Percentiles rank a stretch among this genome's conserved stretches.
These are phyloP conservation scores for Phytomonas francai DNA, from an alignment of 208 protist species.

Conservation along the genomic window DNA sequence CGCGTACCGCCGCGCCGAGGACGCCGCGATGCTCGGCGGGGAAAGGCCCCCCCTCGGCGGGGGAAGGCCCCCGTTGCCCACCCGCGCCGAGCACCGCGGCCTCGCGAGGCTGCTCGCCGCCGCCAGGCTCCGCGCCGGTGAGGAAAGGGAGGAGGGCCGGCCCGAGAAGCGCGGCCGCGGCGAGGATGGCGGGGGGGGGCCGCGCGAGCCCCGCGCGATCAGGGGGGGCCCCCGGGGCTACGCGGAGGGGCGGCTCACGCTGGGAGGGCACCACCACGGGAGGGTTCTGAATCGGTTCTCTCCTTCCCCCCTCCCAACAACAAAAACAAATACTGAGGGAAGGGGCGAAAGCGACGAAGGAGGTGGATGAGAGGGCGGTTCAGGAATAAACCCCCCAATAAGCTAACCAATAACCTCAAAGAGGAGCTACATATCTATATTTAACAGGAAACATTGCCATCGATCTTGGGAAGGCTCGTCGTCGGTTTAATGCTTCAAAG, in stretches of 20 bases:
- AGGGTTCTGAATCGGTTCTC: neutral
- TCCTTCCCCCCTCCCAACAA: too few species aligned
- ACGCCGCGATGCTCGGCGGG: constrained; percentile 28
- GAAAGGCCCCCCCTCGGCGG: constrained; percentile 5
- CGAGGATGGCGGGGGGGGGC: neutral
- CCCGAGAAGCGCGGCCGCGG: neutral
- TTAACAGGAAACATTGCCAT: neutral
- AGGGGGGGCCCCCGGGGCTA: neutral
- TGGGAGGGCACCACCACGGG: neutral
- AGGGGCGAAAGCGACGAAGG: too few species aligned
- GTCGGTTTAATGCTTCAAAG: neutral
- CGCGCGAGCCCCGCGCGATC: too few species aligned
- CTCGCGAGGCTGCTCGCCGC: constrained; percentile 7
- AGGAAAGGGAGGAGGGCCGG: constrained; percentile 20
- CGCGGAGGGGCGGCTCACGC: too few species aligned
- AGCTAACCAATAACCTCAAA: neutral
- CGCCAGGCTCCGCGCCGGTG: constrained; percentile 10
- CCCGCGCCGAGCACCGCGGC: neutral
- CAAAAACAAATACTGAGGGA: too few species aligned
- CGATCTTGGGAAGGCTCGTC: neutral
- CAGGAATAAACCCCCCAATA: neutral
- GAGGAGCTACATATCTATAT: neutral
- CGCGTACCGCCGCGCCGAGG: constrained; percentile 27
- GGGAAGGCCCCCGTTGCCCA: constrained; percentile 8
- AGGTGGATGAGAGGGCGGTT: too few species aligned